phyloP scores from a whole-genome alignment of 345 rosid species.

The Psidium friedrichsthalianum region DNA sequence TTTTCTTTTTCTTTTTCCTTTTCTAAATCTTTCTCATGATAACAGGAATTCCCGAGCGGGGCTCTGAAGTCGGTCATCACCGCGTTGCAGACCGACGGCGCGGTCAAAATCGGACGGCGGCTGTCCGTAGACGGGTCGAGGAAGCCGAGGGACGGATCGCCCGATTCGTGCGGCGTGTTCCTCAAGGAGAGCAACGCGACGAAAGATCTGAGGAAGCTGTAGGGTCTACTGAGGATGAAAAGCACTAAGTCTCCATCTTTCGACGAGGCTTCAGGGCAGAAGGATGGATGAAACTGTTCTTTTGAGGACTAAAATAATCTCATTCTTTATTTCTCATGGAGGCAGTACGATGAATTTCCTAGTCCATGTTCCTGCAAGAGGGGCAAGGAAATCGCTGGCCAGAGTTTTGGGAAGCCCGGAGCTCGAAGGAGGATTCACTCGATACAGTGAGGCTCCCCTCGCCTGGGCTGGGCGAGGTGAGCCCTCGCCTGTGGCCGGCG shows the following conservation, averaged over 20 bases:
- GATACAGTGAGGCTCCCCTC: too few relatives aligned
- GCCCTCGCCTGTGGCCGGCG: too few relatives aligned
- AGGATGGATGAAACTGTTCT: neutral
- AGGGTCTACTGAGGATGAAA: slow-evolving; percentile 11
- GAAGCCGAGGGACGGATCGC: neutral
- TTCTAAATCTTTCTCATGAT: too few relatives aligned
- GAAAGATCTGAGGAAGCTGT: neutral
- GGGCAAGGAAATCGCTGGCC: neutral
- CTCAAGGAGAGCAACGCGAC: neutral
- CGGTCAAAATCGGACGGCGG: slow-evolving; percentile 2
- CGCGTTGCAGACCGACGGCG: slow-evolving; percentile 21
- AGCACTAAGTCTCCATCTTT: neutral
- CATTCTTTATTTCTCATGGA: neutral
- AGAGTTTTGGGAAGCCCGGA: neutral
- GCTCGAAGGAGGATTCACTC: neutral
- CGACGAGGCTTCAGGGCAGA: neutral
- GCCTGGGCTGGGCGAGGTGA: too few relatives aligned
- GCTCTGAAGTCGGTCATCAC: slow-evolving; percentile 23
- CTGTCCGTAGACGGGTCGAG: neutral
- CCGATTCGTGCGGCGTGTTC: neutral
- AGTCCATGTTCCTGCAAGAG: neutral
- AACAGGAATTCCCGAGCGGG: too few relatives aligned
- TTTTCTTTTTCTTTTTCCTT: too few relatives aligned
- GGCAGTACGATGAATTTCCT: neutral
- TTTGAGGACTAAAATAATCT: neutral